Evolutionary conservation across 768 basidiomycete species (phyloP).

Genomic region (Termitomyces sp.): DNA sequence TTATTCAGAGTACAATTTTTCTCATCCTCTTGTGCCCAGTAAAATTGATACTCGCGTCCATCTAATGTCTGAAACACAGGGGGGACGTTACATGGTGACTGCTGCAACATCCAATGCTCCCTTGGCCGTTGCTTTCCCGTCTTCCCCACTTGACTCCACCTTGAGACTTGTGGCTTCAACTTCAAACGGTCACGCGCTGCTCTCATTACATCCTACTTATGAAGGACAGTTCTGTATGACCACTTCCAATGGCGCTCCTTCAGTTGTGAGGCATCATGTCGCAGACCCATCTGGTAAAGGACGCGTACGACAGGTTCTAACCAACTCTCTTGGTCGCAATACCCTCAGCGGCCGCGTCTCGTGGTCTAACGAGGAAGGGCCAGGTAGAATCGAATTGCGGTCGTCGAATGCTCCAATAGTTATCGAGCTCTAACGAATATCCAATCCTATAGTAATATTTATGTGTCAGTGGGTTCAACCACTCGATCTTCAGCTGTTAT

Average conservation of each 20-base stretch:
- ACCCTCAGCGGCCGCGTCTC: constrained; percentile 13
- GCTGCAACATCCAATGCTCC: constrained; percentile 30
- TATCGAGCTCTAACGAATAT: constrained; percentile 10
- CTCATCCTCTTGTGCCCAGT: constrained; percentile 18
- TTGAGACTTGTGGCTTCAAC: constrained; percentile 27
- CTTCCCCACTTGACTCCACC: constrained; percentile 31
- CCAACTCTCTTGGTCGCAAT: neutral
- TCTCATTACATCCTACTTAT: constrained; percentile 30
- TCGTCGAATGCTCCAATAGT: constrained; percentile 15
- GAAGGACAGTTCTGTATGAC: constrained; percentile 30
- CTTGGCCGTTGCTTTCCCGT: constrained; percentile 23
- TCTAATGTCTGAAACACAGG: constrained; percentile 26
- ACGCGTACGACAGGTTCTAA: constrained; percentile 14
- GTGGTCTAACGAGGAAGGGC: constrained; percentile 15
- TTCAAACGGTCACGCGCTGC: constrained; percentile 28
- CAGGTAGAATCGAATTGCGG: constrained; percentile 10
- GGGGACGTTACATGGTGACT: constrained; percentile 29
- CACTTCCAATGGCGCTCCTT: constrained; percentile 14
- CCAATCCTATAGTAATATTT: neutral
- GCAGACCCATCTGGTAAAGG: constrained; percentile 22
- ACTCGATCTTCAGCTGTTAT: too few species aligned
- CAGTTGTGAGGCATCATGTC: constrained; percentile 1
- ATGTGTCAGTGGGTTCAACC: too few species aligned
- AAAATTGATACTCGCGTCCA: constrained; percentile 25
- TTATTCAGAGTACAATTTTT: neutral